Percentiles rank a stretch among this genome's conserved stretches.
phyloP scores from a whole-genome alignment of 768 basidiomycete species.

The Phlebiopsis gigantea region DNA sequence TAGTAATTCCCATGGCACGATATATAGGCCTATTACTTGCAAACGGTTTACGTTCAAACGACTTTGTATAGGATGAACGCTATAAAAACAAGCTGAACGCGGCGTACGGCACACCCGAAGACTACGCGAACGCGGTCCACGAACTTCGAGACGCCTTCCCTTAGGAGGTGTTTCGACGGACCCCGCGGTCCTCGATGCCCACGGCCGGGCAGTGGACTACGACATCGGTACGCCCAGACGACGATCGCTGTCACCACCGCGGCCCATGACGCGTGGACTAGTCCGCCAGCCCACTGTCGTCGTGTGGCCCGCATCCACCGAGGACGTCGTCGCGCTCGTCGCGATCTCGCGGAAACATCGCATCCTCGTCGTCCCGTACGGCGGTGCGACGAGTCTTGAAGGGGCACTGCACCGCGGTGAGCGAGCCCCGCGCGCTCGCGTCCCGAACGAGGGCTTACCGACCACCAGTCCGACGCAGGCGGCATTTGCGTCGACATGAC shows the following conservation, averaged over 20 bases:
- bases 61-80: too few species aligned
- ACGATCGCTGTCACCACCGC: not conserved
- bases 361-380: conserved; percentile 76
- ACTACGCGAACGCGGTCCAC: conserved; percentile 47
- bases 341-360: conserved; percentile 67
- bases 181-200: conserved; percentile 42
- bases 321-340: conserved; percentile 78
- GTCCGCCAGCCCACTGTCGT: conserved; percentile 51
- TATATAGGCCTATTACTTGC: too few species aligned
- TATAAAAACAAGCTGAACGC: too few species aligned
- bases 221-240: not conserved
- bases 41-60: too few species aligned
- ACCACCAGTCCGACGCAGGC: conserved; percentile 28
- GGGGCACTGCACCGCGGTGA: conserved; percentile 64
- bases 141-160: conserved; percentile 41
- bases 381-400: conserved; percentile 79
- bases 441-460: not conserved
- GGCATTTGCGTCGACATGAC: conserved; percentile 81
- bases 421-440: conserved; percentile 16
- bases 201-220: conserved; percentile 52
- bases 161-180: conserved; percentile 40
- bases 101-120: conserved; percentile 45
- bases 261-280: conserved; percentile 12
- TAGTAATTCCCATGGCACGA: too few species aligned
- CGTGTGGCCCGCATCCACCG: conserved; percentile 62